Conservation (phyloP, 768 basidiomycete species). For the Lactarius pseudohatsudake region DNA sequence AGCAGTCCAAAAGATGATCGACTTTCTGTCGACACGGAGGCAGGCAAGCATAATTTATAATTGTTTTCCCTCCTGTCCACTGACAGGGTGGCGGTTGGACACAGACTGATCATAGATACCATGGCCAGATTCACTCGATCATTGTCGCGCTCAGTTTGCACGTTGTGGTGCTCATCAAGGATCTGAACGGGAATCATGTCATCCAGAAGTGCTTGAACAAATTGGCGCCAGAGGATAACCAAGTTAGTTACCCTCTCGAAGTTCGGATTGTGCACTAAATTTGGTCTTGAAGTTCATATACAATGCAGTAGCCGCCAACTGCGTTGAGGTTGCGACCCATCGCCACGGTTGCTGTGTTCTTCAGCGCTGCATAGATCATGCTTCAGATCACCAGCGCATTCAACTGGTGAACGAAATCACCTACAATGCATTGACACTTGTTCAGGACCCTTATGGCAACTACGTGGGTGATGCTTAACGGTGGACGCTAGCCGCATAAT, state of each 20-base stretch:
- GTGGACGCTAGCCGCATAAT: neutral
- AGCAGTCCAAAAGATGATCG: slow-evolving; percentile 99
- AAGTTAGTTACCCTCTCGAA: slow-evolving; percentile 48
- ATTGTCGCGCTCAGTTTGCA: slow-evolving; percentile 95
- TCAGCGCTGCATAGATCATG: slow-evolving; percentile 97
- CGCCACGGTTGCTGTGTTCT: slow-evolving; percentile 98
- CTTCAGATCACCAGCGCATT: slow-evolving; percentile 90
- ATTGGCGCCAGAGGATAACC: slow-evolving; percentile 96
- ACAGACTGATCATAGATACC: slow-evolving; percentile 81
- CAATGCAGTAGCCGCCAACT: slow-evolving; percentile 97
- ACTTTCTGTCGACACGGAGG: slow-evolving; percentile 92
- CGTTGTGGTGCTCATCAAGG: slow-evolving; percentile 99
- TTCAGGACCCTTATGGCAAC: slow-evolving; percentile 96
- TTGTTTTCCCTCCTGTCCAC: slow-evolving; percentile 44
- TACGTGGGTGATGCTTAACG: slow-evolving; percentile 52
- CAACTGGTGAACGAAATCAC: slow-evolving; percentile 99
- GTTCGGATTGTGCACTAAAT: slow-evolving; percentile 1
- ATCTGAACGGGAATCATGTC: slow-evolving; percentile 94
- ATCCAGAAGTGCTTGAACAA: slow-evolving; percentile 99
- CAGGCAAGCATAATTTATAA: slow-evolving; percentile 62
- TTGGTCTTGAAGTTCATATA: slow-evolving; percentile 79
- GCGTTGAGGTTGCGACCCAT: slow-evolving; percentile 97
- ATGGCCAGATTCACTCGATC: slow-evolving; percentile 92
- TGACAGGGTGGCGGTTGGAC: slow-evolving; percentile 45
- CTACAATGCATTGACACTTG: slow-evolving; percentile 94